These are phyloP conservation scores for Camillea tinctor DNA, from an alignment of 2,329 filamentous ascomycete genomes.

Conservation along the genomic window DNA sequence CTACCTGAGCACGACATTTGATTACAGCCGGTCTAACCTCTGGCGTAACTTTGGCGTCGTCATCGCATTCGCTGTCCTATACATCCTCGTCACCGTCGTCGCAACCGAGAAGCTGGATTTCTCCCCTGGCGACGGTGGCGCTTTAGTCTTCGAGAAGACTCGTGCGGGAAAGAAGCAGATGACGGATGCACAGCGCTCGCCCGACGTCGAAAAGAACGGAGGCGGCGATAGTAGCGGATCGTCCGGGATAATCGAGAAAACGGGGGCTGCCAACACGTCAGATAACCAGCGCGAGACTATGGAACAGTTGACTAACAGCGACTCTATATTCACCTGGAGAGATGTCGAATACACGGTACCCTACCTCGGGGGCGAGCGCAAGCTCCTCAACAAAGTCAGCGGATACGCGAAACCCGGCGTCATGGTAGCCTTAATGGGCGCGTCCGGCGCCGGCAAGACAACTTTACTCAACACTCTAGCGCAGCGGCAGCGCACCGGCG, in stretches of 20 bases:
- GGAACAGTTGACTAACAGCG: conserved; percentile 52
- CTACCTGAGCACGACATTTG: conserved; percentile 53
- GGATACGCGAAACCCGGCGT: conserved; percentile 79
- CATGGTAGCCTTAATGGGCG: conserved; percentile 80
- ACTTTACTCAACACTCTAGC: conserved; percentile 75
- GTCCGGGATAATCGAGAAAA: conserved; percentile 13
- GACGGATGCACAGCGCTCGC: conserved; percentile 39
- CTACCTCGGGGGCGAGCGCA: conserved; percentile 58
- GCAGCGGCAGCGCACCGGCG: conserved; percentile 66
- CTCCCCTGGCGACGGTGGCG: conserved; percentile 61
- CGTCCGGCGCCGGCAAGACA: conserved; percentile 79
- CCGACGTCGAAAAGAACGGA: conserved; percentile 58
- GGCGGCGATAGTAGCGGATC: conserved; percentile 27
- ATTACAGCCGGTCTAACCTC: conserved; percentile 56
- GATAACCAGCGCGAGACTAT: conserved; percentile 36
- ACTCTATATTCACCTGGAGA: conserved; percentile 69
- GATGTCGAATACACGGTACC: conserved; percentile 72
- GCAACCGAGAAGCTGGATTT: conserved; percentile 70
- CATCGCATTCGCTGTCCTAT: conserved; percentile 72
- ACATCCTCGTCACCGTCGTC: conserved; percentile 68
- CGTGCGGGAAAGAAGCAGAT: conserved; percentile 56
- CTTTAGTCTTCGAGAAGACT: conserved; percentile 70
- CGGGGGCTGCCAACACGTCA: conserved; percentile 10
- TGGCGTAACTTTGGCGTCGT: conserved; percentile 80
- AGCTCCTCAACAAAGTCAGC: conserved; percentile 66